phyloP scores from a whole-genome alignment of 495 filamentous ascomycete genomes.

The Durotheca rogersii region DNA sequence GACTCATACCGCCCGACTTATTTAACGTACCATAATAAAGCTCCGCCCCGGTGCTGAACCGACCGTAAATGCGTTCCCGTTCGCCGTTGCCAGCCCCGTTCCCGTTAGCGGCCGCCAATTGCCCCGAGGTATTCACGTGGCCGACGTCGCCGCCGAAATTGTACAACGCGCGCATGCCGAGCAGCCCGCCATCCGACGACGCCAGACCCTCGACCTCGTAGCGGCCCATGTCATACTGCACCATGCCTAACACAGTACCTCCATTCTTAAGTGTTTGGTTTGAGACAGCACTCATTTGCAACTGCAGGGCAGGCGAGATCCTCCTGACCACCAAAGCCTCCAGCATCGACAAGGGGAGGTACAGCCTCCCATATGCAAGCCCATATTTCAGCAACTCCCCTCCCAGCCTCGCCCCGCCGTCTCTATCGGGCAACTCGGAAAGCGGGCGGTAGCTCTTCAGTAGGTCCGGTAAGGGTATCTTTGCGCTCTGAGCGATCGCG shows the following conservation, averaged over 20 bases:
- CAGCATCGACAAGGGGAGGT: constrained; percentile 78
- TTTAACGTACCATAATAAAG: constrained; percentile 92
- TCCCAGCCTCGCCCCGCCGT: constrained; percentile 26
- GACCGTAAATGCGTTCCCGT: constrained; percentile 58
- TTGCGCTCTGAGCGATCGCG: constrained; percentile 46
- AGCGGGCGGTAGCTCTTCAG: constrained; percentile 47
- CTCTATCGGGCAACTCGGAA: constrained; percentile 37
- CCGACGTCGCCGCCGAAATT: constrained; percentile 88
- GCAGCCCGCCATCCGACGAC: constrained; percentile 84
- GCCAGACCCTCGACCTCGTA: constrained; percentile 90
- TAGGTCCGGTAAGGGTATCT: constrained; percentile 49
- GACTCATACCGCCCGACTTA: constrained; percentile 75
- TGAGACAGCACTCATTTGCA: constrained; percentile 80
- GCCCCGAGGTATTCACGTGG: constrained; percentile 30
- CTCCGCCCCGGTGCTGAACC: constrained; percentile 84
- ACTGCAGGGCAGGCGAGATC: constrained; percentile 72
- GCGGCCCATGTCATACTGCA: constrained; percentile 85
- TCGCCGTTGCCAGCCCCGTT: constrained; percentile 29
- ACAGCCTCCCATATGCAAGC: constrained; percentile 85
- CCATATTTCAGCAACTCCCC: constrained; percentile 44
- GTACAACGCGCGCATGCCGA: constrained; percentile 86
- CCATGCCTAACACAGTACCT: constrained; percentile 71
- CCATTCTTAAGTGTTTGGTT: constrained; percentile 71
- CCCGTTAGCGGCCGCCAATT: constrained; percentile 13
- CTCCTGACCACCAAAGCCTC: constrained; percentile 86